Base-by-base conservation (phyloP, 345 rosid genomes). In the Triadica sebifera region DNA sequence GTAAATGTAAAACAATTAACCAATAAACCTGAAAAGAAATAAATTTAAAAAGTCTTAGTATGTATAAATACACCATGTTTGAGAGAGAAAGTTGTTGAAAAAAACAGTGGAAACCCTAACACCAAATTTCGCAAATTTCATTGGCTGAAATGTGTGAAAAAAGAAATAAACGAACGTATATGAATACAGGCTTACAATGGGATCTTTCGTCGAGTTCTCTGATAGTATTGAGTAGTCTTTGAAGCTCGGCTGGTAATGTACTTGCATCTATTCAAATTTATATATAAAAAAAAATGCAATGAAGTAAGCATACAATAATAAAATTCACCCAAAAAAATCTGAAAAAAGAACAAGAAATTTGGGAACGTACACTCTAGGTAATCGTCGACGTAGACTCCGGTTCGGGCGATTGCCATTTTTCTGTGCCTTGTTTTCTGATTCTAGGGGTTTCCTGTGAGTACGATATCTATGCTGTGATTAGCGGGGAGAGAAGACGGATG, bases 191-290 rank as follows among this genome's bases (percentile, higher is more conserved):
- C 67, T 81, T 85, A 95, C 99, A 87, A 58, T 90, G 99, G 75
- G 98, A 93, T 46, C 99, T 87, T 38, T 89, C 93, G 70, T 91
- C 98, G 55, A 95, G 90, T 67, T 95, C 99, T 67, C 94, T 86
- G 81, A 95, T 85, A 51, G 99, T 95, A 68, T 95, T 93, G n/a
- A 93, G 89, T 61, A 95, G 85, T 71, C 99, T 83, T 78, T 93
- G 98, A 53, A 95, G 93, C 86, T 95, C 99, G n/a, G 97, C 93
- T 4, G 99, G 99, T 64, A 95, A 86, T 73, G 99, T 95, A 69
- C 88, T 93, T n/a, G 99, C 88, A 82, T 95, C 98, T 94, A 71
- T 62, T 58, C 64, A 64, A 75, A 29, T 67, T n/a, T 55, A 29
- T 53, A 20, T 7, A 52, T 22, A 34, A 8, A 34, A 7, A 71